A percentile compares a stretch with the other conserved stretches of the same genome.
These are phyloP conservation scores for Coniella vitis DNA, from an alignment of 2,329 filamentous ascomycete genomes.

Conservation along the genomic window DNA sequence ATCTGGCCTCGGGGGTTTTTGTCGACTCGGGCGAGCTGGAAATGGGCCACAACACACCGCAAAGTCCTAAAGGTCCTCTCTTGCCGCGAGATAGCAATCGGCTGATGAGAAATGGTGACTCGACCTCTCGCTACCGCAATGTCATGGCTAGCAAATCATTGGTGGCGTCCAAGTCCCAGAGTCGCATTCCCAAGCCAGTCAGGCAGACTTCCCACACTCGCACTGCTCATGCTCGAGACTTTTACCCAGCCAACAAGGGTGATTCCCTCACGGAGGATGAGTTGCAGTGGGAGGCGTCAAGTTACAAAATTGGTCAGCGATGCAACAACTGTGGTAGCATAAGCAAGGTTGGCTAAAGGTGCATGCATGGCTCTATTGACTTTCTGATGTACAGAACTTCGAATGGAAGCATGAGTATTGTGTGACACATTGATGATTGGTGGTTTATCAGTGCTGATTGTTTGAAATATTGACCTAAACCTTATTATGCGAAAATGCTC, in stretches of 20 bases:
- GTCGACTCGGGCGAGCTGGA: conserved; percentile 25
- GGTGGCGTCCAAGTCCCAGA: conserved; percentile 7
- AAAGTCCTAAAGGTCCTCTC: too few relatives aligned
- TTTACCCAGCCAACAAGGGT: conserved; percentile 8
- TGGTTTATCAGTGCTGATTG: too few relatives aligned
- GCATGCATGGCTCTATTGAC: not conserved
- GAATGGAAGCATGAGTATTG: too few relatives aligned
- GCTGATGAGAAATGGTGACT: conserved; percentile 14
- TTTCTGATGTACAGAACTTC: too few relatives aligned
- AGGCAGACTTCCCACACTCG: conserved; percentile 14
- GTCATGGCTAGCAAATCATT: conserved; percentile 3
- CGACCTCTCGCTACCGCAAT: conserved; percentile 2
- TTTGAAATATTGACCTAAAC: too few relatives aligned
- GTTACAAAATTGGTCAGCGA: conserved; percentile 9
- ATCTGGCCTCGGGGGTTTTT: conserved; percentile 6
- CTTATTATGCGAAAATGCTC: too few relatives aligned
- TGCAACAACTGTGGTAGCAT: conserved; percentile 7
- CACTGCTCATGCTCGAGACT: conserved; percentile 9
- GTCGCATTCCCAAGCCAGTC: conserved; percentile 19
- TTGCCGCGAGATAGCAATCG: conserved; percentile 26
- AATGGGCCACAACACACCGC: conserved; percentile 10
- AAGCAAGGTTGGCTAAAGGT: not conserved
- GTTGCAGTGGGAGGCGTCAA: conserved; percentile 23
- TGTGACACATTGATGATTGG: too few relatives aligned
- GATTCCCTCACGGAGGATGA: conserved; percentile 23